Percentiles rank a stretch among this genome's conserved stretches.
These are phyloP conservation scores for Penstemon barbatus DNA, from an alignment of 257 asterid genomes.

Conservation along the genomic window DNA sequence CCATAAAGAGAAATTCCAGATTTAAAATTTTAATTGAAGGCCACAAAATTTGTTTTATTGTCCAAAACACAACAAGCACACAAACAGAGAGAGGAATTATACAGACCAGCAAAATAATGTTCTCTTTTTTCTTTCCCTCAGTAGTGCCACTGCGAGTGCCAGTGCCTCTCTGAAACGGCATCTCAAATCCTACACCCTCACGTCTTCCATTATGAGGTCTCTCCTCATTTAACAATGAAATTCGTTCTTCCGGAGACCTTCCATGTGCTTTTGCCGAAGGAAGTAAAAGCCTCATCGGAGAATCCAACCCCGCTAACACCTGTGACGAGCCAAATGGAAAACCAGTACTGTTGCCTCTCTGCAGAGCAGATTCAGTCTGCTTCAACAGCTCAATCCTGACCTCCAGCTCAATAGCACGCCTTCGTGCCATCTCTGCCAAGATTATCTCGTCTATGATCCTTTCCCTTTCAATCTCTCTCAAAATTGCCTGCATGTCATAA, in stretches of 20 bases:
- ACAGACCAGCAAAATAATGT: conserved; percentile 37
- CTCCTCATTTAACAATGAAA: conserved; percentile 11
- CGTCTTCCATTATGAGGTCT: background rate
- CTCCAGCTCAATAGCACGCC: conserved; percentile 40
- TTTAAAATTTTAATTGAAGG: conserved; percentile 3
- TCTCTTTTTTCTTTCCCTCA: conserved; percentile 23
- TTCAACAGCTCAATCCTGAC: conserved; percentile 42
- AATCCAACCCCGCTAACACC: conserved; percentile 15
- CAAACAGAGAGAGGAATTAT: background rate
- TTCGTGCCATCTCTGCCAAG: conserved; percentile 36
- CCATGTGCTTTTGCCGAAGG: conserved; percentile 20
- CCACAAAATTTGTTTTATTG: background rate
- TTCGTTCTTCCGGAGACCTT: conserved; percentile 31
- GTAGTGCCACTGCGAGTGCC: too few relatives aligned
- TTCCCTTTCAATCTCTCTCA: conserved; percentile 44
- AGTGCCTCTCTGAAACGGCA: conserved; percentile 26
- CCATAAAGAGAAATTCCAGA: background rate
- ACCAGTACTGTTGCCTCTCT: conserved; percentile 14
- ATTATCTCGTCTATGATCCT: conserved; percentile 47
- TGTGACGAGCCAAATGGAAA: conserved; percentile 19
- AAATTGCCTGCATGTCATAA: conserved; percentile 7
- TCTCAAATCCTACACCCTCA: conserved; percentile 26
- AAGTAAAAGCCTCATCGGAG: background rate
- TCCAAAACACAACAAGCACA: background rate
- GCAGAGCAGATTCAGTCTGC: conserved; percentile 39